Evolutionary conservation across 148 eudicot genomes (phyloP).

Genomic region (Oxyria digyna): DNA sequence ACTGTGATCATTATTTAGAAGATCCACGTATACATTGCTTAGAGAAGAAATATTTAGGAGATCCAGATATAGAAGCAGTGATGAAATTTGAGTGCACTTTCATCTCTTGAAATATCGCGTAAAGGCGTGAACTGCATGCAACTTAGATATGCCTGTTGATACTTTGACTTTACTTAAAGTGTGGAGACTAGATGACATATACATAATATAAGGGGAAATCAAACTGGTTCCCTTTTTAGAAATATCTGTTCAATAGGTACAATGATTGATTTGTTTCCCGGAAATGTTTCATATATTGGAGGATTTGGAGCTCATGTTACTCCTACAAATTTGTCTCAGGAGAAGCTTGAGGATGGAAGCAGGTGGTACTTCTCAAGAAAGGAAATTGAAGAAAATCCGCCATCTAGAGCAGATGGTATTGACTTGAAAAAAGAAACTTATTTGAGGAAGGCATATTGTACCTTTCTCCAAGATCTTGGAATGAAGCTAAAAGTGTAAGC

Average conservation of each 20-base stretch:
- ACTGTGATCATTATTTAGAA: not conserved
- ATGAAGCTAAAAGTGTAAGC: conserved; percentile 96
- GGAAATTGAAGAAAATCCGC: conserved; percentile 82
- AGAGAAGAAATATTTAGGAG: not conserved
- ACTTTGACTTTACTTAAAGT: not conserved
- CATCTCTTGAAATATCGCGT: not conserved
- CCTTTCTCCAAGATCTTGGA: conserved; percentile 83
- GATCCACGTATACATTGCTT: not conserved
- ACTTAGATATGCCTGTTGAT: not conserved
- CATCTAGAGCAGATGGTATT: conserved; percentile 66
- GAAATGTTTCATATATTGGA: not conserved
- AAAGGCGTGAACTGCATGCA: not conserved
- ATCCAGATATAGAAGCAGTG: not conserved
- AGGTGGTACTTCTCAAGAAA: conserved; percentile 72
- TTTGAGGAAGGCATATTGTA: conserved; percentile 77
- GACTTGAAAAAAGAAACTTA: conserved; percentile 76
- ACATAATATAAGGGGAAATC: not conserved
- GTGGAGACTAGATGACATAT: not conserved
- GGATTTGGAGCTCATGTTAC: not conserved
- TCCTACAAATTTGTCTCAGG: conserved; percentile 20
- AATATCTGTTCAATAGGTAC: not conserved
- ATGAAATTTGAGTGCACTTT: not conserved
- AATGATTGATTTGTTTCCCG: not conserved
- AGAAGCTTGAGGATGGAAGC: conserved; percentile 53
- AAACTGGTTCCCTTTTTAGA: not conserved